A percentile compares a stretch with the other conserved stretches of the same genome.
phyloP scores from a whole-genome alignment of 805 yeast genomes.

The Ogataea degrootiae region DNA sequence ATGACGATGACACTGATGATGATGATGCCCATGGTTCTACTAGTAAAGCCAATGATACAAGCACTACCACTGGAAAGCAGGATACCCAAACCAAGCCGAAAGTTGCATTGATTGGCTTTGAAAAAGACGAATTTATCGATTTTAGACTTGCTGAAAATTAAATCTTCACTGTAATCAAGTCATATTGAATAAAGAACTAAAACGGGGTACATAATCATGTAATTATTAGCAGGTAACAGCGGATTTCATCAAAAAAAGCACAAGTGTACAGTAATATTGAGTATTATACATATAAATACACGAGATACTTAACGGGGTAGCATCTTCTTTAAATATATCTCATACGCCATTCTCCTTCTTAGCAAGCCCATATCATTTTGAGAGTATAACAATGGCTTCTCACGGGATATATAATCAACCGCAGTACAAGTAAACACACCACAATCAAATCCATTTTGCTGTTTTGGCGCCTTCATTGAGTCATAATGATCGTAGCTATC shows the following conservation, averaged over 20 bases:
- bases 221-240: neutral
- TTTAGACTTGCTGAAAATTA: neutral
- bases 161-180: neutral
- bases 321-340: constrained; percentile 31
- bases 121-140: neutral
- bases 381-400: constrained; percentile 45
- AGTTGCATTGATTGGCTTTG: neutral
- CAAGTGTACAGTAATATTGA: neutral
- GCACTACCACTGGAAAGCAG: too few relatives aligned
- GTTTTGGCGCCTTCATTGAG: constrained; percentile 60
- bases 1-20: neutral
- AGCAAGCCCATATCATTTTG: constrained; percentile 67
- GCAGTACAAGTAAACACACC: constrained; percentile 89
- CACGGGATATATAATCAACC: constrained; percentile 56
- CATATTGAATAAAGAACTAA: neutral
- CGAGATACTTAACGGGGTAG: constrained; percentile 8
- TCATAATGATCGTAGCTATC: constrained; percentile 21
- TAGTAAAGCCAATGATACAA: neutral
- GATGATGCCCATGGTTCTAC: neutral
- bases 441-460: constrained; percentile 87
- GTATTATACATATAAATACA: too few relatives aligned
- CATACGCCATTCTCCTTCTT: constrained; percentile 66
- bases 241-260: neutral
- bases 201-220: neutral
- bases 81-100: neutral